Evolutionary conservation across 225 moss, liverwort and hornwort genomes (phyloP), one percentile per base, ranked within the genome.

Genomic region (Rhytidiadelphus loreus): DNA sequence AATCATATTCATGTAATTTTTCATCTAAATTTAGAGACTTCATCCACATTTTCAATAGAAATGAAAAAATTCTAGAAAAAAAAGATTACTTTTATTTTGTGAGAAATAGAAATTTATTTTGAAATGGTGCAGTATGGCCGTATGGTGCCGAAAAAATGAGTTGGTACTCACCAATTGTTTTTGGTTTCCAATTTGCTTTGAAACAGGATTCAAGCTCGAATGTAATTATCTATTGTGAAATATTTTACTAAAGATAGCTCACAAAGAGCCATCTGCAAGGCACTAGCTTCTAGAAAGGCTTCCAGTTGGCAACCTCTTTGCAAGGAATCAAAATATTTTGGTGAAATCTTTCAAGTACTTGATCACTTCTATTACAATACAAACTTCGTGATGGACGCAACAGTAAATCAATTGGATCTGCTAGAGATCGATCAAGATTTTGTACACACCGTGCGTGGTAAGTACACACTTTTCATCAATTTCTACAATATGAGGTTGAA

Each of bases 351-450:
- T 80, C 59, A 43, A 43, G 30, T 41, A 18, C 6, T 80, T 58
- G 28, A 58, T 39, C 9, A 29, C 20, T 41, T 80, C 4, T 41
- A 1, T 3, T 43, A 2, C 41, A 41, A 20, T 28, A 41, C 28
- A 28, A 59, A 13, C 29, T 58, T 41, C 20, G 0, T 8, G 3
- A 41, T 59, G 80, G 57, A 59, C 0, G 6, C 8, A 2, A 6
- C 4, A 19, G 0, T 2, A 9, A 43, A 30, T 43, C 12, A 0
- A 59, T 29, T 80, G 30, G 20, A 9, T 43, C 13, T 2, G 20
- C 3, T 80, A 6, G 29, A 80, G 29, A 43, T 80, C 1, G 20
- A 59, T 29, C 43, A 59, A 59, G 43, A 43, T 59, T 29, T 29
- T 43, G 59, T 80, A 13, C 13, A 80, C 59, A n/a, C 7, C 2